phyloP scores from a whole-genome alignment of 2,329 filamentous ascomycete genomes.

The Aspergillus ochraceoroseus region DNA sequence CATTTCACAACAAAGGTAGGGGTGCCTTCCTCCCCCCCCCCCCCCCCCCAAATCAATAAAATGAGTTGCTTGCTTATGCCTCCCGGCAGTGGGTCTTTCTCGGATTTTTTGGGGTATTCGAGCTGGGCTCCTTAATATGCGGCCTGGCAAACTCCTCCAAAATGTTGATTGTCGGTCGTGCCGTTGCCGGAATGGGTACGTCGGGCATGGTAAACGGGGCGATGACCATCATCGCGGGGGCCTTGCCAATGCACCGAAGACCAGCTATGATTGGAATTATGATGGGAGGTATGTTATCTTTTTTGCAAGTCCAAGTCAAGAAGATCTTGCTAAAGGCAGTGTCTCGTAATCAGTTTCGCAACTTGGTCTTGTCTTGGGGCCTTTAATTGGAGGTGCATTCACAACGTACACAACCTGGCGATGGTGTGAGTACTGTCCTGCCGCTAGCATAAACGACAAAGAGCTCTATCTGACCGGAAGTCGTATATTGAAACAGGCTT shows the following conservation, averaged over 20 bases:
- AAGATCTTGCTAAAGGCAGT: too few relatives aligned
- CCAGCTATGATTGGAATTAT: conserved; percentile 33
- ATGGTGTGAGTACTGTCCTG: conserved; percentile 41
- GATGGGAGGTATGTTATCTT: neutral
- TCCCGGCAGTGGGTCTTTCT: conserved; percentile 23
- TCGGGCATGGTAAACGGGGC: conserved; percentile 31
- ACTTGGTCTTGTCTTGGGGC: conserved; percentile 32
- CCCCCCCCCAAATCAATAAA: neutral
- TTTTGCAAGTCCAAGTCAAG: too few relatives aligned
- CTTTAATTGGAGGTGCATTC: conserved; percentile 38
- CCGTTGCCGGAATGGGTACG: conserved; percentile 32
- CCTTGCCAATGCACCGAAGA: conserved; percentile 30
- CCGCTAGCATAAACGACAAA: too few relatives aligned
- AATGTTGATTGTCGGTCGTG: conserved; percentile 34
- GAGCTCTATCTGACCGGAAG: too few relatives aligned
- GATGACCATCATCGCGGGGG: conserved; percentile 31
- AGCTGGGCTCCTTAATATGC: conserved; percentile 33
- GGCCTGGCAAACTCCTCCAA: conserved; percentile 30
- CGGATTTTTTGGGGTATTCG: conserved; percentile 29
- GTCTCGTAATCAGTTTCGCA: conserved; percentile 33
- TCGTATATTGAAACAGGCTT: conserved; percentile 29
- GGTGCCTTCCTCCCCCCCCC: too few relatives aligned
- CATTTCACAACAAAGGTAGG: conserved; percentile 11
- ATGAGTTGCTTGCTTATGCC: too few relatives aligned
- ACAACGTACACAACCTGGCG: conserved; percentile 42